Base-by-base conservation (phyloP, 2,329 filamentous ascomycete species). In the Didymella pomorum region DNA sequence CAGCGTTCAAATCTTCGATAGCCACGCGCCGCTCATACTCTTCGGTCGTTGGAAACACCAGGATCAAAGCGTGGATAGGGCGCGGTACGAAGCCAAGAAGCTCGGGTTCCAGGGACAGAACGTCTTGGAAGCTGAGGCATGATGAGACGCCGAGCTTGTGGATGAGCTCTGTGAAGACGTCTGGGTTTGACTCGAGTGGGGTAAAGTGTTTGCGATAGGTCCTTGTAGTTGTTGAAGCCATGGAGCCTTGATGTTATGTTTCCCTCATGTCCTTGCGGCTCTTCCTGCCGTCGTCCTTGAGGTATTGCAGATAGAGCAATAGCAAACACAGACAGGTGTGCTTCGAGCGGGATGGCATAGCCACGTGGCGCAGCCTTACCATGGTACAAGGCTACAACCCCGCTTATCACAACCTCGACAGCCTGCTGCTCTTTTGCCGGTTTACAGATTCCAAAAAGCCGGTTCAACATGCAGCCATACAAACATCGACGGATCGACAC, bases 51-150 rank as follows among this genome's bases (percentile, higher is more conserved):
- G 94, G 94, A 76, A 97, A 96, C 57, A 97, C 92, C 63, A 97
- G 87, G 21, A 98, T 87, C n/a, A 98, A 85, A 3, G 93, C 93
- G 65, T 92, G 84, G 1, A 90, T 90, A 1, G 93, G 93, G 1
- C 92, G 90, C 0, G 93, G 92, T 39, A 97, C 86, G 77, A 96
- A 92, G 55, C 86, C 84, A 42, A 97, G 86, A 31, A 97, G 84
- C 51, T 92, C 87, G 0, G 89, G 86, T 45, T 97, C 88, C 69
- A 98, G 86, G 59, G 88, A 92, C 83, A 89, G 95, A 73, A 98
- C 91, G 78, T 98, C 94, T 82, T 96, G 88, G 77, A 96, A 88
- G 69, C 85, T 82, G 33, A 97, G 84, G 12, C 83, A 81, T 7
- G 79, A 69, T 3, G 90, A 88, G 51, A 97, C 85, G 62, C 94